Conservation (phyloP, 139 green algal species). For the Mychonastes homosphaera region DNA sequence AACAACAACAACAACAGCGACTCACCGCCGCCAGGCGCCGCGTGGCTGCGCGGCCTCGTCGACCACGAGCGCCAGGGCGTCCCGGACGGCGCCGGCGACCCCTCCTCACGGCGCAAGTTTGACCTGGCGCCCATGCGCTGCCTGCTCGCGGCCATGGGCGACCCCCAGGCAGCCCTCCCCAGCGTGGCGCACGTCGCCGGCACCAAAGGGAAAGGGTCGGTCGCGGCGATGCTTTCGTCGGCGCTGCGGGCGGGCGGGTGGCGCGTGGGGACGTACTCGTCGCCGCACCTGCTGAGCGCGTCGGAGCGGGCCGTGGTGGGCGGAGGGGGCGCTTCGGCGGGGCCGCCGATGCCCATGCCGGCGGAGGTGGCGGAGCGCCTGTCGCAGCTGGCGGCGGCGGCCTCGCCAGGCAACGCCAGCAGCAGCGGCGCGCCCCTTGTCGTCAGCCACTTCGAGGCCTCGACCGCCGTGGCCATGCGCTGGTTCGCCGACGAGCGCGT, state of each 20-base stretch:
- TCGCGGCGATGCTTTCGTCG: conserved; percentile 43
- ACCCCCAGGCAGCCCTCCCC: conserved; percentile 40
- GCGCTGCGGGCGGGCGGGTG: conserved; percentile 50
- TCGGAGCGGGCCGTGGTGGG: conserved; percentile 57
- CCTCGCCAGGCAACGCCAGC: background rate
- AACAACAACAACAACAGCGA: no score
- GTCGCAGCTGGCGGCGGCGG: background rate
- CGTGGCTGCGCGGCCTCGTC: conserved; percentile 23
- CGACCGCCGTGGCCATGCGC: conserved; percentile 64
- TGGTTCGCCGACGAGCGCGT: conserved; percentile 57
- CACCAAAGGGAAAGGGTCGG: conserved; percentile 87
- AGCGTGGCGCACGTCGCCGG: conserved; percentile 70
- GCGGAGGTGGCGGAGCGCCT: background rate
- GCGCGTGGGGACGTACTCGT: conserved; percentile 65
- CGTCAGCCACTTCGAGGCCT: conserved; percentile 77
- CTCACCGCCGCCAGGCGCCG: background rate
- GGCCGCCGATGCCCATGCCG: background rate
- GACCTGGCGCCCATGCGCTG: conserved; percentile 49
- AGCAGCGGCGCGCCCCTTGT: no score
- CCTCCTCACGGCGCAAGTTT: conserved; percentile 19
- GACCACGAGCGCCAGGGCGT: conserved; percentile 64
- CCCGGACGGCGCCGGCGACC: conserved; percentile 43
- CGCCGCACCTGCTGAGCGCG: conserved; percentile 64
- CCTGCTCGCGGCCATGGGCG: conserved; percentile 45
- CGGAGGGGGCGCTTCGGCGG: conserved; percentile 2